These are phyloP conservation scores for Sphaerulina populicola DNA, from an alignment of 2,329 filamentous ascomycete species.

Conservation along the genomic window DNA sequence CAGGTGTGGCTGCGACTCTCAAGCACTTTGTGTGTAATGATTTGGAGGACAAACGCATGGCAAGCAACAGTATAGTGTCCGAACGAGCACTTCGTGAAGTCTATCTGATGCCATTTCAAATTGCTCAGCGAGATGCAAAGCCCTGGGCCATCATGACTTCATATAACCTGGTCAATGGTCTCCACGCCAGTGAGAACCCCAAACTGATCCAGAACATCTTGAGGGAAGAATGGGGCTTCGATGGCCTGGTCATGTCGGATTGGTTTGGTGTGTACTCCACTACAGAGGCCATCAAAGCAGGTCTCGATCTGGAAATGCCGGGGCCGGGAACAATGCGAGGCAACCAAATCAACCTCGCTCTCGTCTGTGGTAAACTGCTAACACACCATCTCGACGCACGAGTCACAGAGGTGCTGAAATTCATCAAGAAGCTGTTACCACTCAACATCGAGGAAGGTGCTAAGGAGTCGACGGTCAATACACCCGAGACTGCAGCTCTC, in stretches of 20 bases:
- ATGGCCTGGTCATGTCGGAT: slow-evolving; percentile 55
- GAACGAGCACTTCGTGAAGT: slow-evolving; percentile 60
- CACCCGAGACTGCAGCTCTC: slow-evolving; percentile 28
- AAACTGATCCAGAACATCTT: slow-evolving; percentile 61
- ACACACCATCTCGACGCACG: slow-evolving; percentile 45
- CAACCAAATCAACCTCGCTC: slow-evolving; percentile 27
- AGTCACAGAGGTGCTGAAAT: slow-evolving; percentile 52
- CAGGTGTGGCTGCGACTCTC: slow-evolving; percentile 65
- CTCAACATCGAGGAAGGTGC: slow-evolving; percentile 26
- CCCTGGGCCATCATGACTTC: slow-evolving; percentile 65
- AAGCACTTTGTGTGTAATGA: slow-evolving; percentile 74
- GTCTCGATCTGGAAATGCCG: slow-evolving; percentile 79
- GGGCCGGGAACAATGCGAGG: slow-evolving; percentile 54
- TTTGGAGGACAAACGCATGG: slow-evolving; percentile 60
- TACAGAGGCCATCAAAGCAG: slow-evolving; percentile 58
- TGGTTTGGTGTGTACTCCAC: slow-evolving; percentile 70
- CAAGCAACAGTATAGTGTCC: slow-evolving; percentile 55
- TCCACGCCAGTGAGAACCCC: slow-evolving; percentile 58
- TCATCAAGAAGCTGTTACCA: slow-evolving; percentile 42
- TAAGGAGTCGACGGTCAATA: slow-evolving; percentile 27
- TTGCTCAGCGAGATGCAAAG: slow-evolving; percentile 60
- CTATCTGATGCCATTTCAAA: slow-evolving; percentile 68
- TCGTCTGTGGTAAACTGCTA: slow-evolving; percentile 25
- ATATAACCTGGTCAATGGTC: slow-evolving; percentile 66
- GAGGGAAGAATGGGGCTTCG: slow-evolving; percentile 60